These are phyloP conservation scores for Gossypium arboreum DNA, from an alignment of 345 rosid genomes.

Conservation along the genomic window DNA sequence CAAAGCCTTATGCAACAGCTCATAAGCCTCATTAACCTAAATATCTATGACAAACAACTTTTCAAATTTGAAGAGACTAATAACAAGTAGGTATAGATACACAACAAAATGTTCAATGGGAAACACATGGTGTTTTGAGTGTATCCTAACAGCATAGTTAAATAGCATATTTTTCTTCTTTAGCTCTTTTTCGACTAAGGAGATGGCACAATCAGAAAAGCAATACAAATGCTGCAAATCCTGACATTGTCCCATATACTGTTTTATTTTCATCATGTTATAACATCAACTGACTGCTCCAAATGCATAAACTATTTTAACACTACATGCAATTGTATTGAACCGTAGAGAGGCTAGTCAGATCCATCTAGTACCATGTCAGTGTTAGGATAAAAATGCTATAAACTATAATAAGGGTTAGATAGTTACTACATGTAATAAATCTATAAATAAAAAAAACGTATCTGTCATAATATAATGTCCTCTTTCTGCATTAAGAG, in stretches of 20 bases:
- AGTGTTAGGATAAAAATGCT: no score
- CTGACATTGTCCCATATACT: not conserved
- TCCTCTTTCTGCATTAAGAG: not conserved
- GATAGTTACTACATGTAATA: no score
- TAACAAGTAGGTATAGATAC: not conserved
- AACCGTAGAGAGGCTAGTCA: not conserved
- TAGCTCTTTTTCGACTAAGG: no score
- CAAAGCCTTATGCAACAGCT: not conserved
- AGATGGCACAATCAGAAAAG: not conserved
- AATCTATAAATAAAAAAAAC: no score
- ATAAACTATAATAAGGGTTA: no score
- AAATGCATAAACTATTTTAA: not conserved
- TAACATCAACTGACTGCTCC: not conserved
- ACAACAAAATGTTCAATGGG: not conserved
- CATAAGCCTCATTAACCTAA: not conserved
- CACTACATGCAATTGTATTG: not conserved
- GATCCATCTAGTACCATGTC: no score
- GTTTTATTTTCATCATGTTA: not conserved
- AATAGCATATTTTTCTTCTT: not conserved
- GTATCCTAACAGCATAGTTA: not conserved
- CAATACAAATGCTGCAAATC: not conserved
- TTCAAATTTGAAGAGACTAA: not conserved
- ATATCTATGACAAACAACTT: not conserved
- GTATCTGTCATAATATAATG: no score
- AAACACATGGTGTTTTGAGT: not conserved